Evolutionary conservation across 805 yeast genomes (phyloP), one percentile per base, ranked within the genome.

Genomic region (Yarrowia sp.): DNA sequence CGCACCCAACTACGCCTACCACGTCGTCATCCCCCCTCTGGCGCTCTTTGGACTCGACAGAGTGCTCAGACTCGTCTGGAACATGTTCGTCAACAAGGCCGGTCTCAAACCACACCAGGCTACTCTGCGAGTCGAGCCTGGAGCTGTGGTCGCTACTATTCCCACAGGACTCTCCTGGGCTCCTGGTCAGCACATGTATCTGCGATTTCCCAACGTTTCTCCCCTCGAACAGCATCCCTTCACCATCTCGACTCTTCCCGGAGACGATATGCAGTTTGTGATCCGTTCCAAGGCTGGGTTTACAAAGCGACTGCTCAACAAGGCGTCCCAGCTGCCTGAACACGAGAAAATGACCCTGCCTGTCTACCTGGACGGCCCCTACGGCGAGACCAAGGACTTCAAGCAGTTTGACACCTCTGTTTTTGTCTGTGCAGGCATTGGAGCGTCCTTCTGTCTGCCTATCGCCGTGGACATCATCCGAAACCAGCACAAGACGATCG

Each of bases 181-280:
- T 58, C 75, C 83, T 0, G 83, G 83, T 4, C 82, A 78, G 66
- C 81, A 80, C 66, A 73, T 79, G 12, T 72, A 70, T 36, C 68
- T 80, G n/a, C 77, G 73, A 53, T 79, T 80, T 7, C 67, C 74
- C 4, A 73, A 73, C 61, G 75, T 79, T 16, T 70, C 72, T 2
- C 64, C 67, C 6, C 66, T 77, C 41, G 81, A 79, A 64, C 72
- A 71, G 64, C 84, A 80, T 66, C 84, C 84, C 0, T 80, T 80
- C 67, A 78, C 83, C 2, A 77, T 78, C 3, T 75, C 78, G 55
- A 65, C 78, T 35, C 69, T 79, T 12, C 75, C 71, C 6, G 62
- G 74, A 1, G 77, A 77, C 1, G 75, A 77, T 29, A 75, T 80
- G 66, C 72, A 71, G 31, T 66, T 80, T 42, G 71, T 80, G 3